Evolutionary conservation across 2,329 filamentous ascomycete genomes (phyloP).

Genomic region (Arachnomyces sp.): DNA sequence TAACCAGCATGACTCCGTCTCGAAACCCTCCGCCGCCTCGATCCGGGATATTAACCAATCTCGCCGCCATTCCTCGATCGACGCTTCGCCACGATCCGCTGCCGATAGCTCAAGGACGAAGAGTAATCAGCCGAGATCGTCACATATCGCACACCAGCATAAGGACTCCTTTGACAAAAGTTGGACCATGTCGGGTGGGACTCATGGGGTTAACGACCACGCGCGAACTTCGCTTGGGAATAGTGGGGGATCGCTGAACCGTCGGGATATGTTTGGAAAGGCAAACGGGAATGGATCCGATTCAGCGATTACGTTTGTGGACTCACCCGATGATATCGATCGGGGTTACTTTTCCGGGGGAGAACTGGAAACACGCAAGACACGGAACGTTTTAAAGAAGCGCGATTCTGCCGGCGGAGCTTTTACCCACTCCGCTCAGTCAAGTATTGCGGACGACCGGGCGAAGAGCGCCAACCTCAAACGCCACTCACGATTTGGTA

Average conservation of each 20-base stretch:
- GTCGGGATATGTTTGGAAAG: too few relatives aligned
- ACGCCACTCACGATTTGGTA: conserved; percentile 70
- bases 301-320: conserved; percentile 24
- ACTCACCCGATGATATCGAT: conserved; percentile 56
- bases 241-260: too few relatives aligned
- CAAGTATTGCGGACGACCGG: conserved; percentile 71
- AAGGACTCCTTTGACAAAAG: conserved; percentile 52
- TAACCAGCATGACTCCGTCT: too few relatives aligned
- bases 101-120: conserved; percentile 8
- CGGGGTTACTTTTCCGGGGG: conserved; percentile 90
- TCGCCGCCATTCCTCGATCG: conserved; percentile 79
- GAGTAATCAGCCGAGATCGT: conserved; percentile 19
- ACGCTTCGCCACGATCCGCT: conserved; percentile 47
- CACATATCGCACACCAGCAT: conserved; percentile 42
- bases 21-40: conserved; percentile 66
- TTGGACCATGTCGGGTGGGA: conserved; percentile 47
- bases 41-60: conserved; percentile 76
- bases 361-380: conserved; percentile 66
- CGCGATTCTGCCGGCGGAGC: conserved; percentile 40
- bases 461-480: conserved; percentile 59
- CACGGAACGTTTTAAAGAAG: conserved; percentile 72
- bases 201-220: conserved; percentile 25
- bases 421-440: conserved; percentile 57
- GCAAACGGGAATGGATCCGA: conserved; percentile 23
- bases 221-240: conserved; percentile 27